These are phyloP conservation scores for Leucocoprinus leucothites DNA, from an alignment of 768 basidiomycete species.

Conservation along the genomic window DNA sequence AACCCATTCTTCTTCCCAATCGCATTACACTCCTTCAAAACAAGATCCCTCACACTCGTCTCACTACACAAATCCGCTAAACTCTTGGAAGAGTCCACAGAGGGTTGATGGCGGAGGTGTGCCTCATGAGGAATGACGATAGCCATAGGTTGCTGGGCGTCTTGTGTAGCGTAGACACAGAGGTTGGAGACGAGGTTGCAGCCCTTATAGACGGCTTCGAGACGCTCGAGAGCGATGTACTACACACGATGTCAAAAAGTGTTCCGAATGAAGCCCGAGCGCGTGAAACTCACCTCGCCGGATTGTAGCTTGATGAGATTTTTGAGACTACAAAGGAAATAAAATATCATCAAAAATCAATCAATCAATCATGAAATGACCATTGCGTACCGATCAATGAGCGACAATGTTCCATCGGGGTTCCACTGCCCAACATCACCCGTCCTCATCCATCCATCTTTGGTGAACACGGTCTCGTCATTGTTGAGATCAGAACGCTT, in stretches of 20 bases:
- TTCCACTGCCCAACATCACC: slow-evolving; percentile 98
- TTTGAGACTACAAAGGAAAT: slow-evolving; percentile 53
- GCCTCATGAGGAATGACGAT: slow-evolving; percentile 80
- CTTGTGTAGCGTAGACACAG: slow-evolving; percentile 74
- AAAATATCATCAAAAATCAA: slow-evolving; percentile 2
- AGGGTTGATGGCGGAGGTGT: slow-evolving; percentile 65
- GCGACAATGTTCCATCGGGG: slow-evolving; percentile 78
- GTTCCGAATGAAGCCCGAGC: not conserved
- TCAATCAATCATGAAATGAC: not conserved
- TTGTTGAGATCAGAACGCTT: slow-evolving; percentile 88
- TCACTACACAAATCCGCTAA: slow-evolving; percentile 57
- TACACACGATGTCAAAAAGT: slow-evolving; percentile 23
- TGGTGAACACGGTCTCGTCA: slow-evolving; percentile 79
- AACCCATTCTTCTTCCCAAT: slow-evolving; percentile 85
- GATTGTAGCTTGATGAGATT: slow-evolving; percentile 85
- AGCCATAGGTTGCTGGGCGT: slow-evolving; percentile 82
- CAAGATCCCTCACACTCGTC: slow-evolving; percentile 49
- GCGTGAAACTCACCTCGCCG: slow-evolving; percentile 55
- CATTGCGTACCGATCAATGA: slow-evolving; percentile 78
- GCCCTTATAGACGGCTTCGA: slow-evolving; percentile 85
- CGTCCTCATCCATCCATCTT: slow-evolving; percentile 91
- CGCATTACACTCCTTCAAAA: slow-evolving; percentile 74
- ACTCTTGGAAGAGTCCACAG: slow-evolving; percentile 34
- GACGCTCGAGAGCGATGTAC: slow-evolving; percentile 90
- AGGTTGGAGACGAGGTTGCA: slow-evolving; percentile 78